Conservation (phyloP, 129 eudicot species). For the Apium graveolens region DNA sequence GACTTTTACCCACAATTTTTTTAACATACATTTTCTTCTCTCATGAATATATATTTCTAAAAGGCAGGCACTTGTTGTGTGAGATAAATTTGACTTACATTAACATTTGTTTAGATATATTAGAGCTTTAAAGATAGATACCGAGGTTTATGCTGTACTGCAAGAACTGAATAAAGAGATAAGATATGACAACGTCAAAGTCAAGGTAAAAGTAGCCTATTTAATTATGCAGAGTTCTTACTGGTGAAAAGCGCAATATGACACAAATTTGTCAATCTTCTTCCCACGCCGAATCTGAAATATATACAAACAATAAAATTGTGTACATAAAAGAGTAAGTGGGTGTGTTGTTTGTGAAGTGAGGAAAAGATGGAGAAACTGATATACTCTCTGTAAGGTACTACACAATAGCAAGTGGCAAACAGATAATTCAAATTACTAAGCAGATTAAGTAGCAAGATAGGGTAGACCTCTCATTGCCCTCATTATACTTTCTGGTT, state of each 20-base stretch:
- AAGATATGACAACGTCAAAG: neutral
- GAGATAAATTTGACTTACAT: neutral
- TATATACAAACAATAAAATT: neutral
- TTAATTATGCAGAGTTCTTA: slow-evolving; percentile 11
- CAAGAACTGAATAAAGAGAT: neutral
- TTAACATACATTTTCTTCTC: too few relatives aligned
- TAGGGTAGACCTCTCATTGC: too few relatives aligned
- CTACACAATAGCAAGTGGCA: too few relatives aligned
- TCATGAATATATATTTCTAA: too few relatives aligned
- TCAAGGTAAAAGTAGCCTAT: neutral
- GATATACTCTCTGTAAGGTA: too few relatives aligned
- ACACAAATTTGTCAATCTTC: slow-evolving; percentile 44
- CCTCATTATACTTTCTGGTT: too few relatives aligned
- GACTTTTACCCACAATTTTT: too few relatives aligned
- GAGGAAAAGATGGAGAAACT: neutral
- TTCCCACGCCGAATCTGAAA: slow-evolving; percentile 59
- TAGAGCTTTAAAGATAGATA: neutral
- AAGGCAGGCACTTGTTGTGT: too few relatives aligned
- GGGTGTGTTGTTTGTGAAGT: too few relatives aligned
- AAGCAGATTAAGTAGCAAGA: too few relatives aligned
- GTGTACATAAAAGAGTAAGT: neutral
- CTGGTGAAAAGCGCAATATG: slow-evolving; percentile 82
- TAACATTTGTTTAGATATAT: too few relatives aligned
- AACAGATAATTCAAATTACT: too few relatives aligned
- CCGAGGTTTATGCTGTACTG: neutral